These are phyloP conservation scores for Zoysia pacifica DNA, from an alignment of 176 grass and related monocot genomes.

Conservation along the genomic window DNA sequence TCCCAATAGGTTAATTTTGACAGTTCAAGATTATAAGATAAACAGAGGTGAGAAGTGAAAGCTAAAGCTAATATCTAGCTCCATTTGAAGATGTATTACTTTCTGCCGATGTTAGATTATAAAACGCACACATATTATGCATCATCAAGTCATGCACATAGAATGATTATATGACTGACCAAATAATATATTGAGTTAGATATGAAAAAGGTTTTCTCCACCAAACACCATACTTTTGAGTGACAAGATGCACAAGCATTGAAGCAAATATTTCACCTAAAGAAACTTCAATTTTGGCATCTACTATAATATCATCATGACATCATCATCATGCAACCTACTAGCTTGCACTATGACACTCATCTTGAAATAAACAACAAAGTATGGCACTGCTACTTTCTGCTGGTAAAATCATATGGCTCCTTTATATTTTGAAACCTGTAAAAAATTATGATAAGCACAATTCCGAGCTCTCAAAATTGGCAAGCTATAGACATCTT, in stretches of 20 bases:
- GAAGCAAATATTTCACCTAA: neutral
- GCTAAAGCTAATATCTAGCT: neutral
- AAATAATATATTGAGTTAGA: neutral
- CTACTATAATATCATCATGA: no score
- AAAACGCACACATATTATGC: neutral
- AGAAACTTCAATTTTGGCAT: no score
- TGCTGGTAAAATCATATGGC: no score
- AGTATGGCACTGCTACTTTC: no score
- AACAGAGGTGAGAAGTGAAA: neutral
- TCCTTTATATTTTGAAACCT: no score
- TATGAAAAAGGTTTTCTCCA: neutral
- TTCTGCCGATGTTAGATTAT: neutral
- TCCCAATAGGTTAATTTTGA: neutral
- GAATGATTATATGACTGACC: neutral
- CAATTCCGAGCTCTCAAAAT: no score
- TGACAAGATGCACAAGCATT: neutral
- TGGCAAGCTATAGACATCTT: no score
- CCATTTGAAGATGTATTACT: neutral
- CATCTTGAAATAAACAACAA: no score
- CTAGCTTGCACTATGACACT: no score
- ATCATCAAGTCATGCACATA: neutral
- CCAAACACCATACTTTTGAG: neutral
- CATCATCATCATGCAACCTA: no score
- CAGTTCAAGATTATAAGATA: neutral
- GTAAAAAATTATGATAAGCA: no score